Base-by-base conservation (phyloP, 2,329 filamentous ascomycete species). In the Alternaria triticina region DNA sequence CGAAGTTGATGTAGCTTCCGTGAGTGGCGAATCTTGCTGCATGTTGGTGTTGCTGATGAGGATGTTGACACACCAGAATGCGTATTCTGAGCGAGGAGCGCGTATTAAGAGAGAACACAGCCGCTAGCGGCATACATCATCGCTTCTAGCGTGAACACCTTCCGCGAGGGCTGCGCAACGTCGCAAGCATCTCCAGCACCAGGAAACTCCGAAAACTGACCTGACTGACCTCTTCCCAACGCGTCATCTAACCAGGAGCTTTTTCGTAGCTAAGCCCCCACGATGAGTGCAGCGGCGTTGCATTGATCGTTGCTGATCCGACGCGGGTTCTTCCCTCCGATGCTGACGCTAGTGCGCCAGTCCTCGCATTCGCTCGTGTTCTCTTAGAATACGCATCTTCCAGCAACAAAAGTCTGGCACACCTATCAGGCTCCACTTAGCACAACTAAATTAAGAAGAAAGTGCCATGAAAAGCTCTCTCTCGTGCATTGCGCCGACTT, bases 1-100 rank as follows among this genome's bases (percentile, higher is more conserved):
- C 1, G 57, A 57, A 43, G 25, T 59, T 44, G 50, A 57, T 17
- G 33, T 64, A 27, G 3, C 44, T 28, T 55, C 65, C n/a, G 68
- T 67, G 15, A 61, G 30, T 46, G 68, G 66, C n/a, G 66, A 70
- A 6, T 70, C 64, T 54, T 67, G 62, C 43, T 70, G 66, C 68
- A 69, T 70, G 15, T 46, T 54, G 23, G 11, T 25, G 52, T 13
- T 54, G 40, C 12, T 25, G 49, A 20, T 36, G 33, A 55, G 20
- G 28, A 33, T 11, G 12, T n/a, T 49, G 44, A 50, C 23, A 23
- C n/a, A 15, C 11, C 25, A 8, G 20, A 12, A 15, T 17, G 33
- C 52, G 52, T 55, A 55, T 55, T 55, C 36, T 50, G 47, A 50
- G 47, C 47, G 47, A 50, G 25, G 11, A 50, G 11, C 47, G 47